Percentiles rank a stretch among this genome's conserved stretches.
Conservation (phyloP, 2,329 filamentous ascomycete species). For the Rugonectria rugulosa region DNA sequence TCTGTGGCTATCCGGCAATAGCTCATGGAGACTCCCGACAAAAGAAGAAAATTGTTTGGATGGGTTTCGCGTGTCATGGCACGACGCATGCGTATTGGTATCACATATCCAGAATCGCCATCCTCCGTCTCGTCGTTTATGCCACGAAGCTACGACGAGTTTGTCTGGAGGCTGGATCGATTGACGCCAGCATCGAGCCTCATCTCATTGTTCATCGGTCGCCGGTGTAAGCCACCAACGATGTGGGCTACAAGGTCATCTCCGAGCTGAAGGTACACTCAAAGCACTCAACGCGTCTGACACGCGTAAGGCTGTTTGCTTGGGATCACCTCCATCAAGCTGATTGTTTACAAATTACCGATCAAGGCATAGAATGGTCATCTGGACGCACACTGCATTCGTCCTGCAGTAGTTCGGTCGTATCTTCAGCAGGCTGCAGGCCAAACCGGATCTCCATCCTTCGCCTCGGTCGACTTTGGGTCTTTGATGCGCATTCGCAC, state of each 20-base stretch:
- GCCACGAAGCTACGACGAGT: no score
- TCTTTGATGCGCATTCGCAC: not conserved
- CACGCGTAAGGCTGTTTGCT: conserved; percentile 24
- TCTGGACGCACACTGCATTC: conserved; percentile 8
- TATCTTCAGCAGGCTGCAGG: conserved; percentile 4
- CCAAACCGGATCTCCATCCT: conserved; percentile 9
- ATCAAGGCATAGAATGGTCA: conserved; percentile 4
- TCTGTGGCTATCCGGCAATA: conserved; percentile 7
- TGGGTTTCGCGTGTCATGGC: conserved; percentile 9
- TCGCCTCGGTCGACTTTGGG: not conserved
- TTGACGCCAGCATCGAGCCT: conserved; percentile 15
- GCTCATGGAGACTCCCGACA: conserved; percentile 5
- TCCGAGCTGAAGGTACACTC: conserved; percentile 10
- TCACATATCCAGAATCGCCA: not conserved
- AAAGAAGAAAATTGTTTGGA: conserved; percentile 2
- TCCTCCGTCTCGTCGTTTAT: no score
- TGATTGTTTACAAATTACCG: conserved; percentile 12
- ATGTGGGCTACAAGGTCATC: conserved; percentile 14
- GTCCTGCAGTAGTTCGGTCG: conserved; percentile 12
- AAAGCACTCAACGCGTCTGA: conserved; percentile 27
- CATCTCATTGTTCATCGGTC: conserved; percentile 13
- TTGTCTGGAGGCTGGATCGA: conserved; percentile 3
- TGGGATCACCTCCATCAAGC: not conserved
- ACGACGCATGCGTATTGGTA: conserved; percentile 7
- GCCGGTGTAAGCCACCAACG: conserved; percentile 24